phyloP scores from a whole-genome alignment of 306 rosid species.

The Fragaria ananassa region DNA sequence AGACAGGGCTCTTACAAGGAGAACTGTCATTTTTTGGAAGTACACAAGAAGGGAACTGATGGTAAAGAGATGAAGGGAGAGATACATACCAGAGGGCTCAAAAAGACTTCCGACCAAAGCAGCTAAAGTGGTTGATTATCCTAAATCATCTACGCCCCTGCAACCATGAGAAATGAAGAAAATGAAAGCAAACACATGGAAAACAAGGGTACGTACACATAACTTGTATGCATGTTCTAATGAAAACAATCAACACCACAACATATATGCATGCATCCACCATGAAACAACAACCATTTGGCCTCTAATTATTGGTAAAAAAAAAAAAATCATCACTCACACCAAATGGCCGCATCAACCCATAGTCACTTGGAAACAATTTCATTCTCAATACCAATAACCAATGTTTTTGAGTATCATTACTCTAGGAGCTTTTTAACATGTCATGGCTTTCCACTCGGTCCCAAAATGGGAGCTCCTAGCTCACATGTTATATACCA shows the following conservation, averaged over 20 bases:
- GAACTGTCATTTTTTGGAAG: neutral
- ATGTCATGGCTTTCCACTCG: neutral
- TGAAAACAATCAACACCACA: neutral
- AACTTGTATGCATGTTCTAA: constrained; percentile 16
- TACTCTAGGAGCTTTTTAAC: neutral
- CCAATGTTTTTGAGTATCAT: neutral
- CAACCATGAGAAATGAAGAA: constrained; percentile 42
- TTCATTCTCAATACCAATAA: constrained; percentile 2
- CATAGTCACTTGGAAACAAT: neutral
- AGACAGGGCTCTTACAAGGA: neutral
- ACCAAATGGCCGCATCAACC: neutral
- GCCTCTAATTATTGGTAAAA: neutral
- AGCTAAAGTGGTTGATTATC: constrained; percentile 36
- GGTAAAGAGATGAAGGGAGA: constrained; percentile 30
- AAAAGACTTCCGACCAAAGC: constrained; percentile 37
- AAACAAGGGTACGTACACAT: constrained; percentile 16
- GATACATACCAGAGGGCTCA: constrained; percentile 59
- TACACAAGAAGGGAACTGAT: neutral
- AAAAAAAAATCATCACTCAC: neutral
- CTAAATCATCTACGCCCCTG: constrained; percentile 58
- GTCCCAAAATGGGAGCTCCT: neutral
- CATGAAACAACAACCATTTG: neutral
- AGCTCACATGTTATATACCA: neutral
- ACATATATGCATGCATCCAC: neutral
- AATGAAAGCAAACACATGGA: constrained; percentile 31